phyloP scores from a whole-genome alignment of 768 basidiomycete genomes.

The Lactarius pseudohatsudake region DNA sequence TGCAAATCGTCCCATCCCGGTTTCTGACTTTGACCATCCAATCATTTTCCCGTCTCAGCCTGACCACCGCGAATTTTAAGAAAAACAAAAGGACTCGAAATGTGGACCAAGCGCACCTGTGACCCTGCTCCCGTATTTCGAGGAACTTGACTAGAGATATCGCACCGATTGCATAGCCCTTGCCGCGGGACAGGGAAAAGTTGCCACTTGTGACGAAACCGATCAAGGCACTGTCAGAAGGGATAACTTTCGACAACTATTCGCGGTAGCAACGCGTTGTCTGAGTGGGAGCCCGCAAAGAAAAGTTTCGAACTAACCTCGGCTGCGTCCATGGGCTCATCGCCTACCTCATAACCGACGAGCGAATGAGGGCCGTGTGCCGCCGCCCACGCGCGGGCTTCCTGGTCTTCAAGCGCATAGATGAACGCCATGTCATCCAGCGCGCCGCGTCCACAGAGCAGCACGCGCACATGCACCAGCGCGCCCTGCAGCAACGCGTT shows the following conservation, averaged over 20 bases:
- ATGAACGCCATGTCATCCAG: slow-evolving; percentile 76
- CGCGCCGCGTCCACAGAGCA: slow-evolving; percentile 62
- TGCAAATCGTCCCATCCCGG: slow-evolving; percentile 41
- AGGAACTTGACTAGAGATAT: slow-evolving; percentile 57
- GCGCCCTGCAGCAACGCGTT: slow-evolving; percentile 56
- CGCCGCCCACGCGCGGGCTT: slow-evolving; percentile 50
- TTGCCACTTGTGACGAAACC: slow-evolving; percentile 87
- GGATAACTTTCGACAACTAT: slow-evolving; percentile 48
- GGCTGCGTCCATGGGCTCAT: slow-evolving; percentile 33
- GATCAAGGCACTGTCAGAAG: slow-evolving; percentile 51
- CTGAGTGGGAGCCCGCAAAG: slow-evolving; percentile 6
- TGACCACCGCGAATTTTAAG: slow-evolving; percentile 1
- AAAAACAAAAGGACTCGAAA: background rate
- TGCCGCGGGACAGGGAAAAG: slow-evolving; percentile 75
- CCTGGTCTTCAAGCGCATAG: slow-evolving; percentile 58
- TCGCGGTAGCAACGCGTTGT: slow-evolving; percentile 11
- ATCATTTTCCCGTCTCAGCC: slow-evolving; percentile 23
- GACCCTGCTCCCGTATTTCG: slow-evolving; percentile 51
- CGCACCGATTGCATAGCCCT: slow-evolving; percentile 75
- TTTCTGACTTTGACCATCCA: slow-evolving; percentile 67
- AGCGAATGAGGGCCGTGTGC: slow-evolving; percentile 33
- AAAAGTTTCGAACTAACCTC: slow-evolving; percentile 32
- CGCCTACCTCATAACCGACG: slow-evolving; percentile 27
- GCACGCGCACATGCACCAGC: slow-evolving; percentile 64
- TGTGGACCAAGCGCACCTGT: slow-evolving; percentile 35